Evolutionary conservation across 208 protist species (phyloP).

Genomic region (Leishmania tropica): DNA sequence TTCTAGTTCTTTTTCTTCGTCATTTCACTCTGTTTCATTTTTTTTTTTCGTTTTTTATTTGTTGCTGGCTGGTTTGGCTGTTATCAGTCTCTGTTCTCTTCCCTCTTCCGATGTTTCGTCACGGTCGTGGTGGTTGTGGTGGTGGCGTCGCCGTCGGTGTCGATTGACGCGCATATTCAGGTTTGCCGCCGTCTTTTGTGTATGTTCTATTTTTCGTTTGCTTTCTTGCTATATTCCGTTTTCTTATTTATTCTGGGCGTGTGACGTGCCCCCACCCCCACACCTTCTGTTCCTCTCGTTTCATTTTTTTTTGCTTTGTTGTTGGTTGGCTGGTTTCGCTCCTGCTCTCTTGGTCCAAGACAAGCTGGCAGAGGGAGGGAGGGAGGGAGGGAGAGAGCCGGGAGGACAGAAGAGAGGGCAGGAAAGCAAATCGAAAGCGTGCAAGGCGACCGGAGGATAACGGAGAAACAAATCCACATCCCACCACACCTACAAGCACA

Average conservation of each 20-base stretch:
- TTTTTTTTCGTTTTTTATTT: background rate
- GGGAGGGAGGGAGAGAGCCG: background rate
- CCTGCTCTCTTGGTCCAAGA: background rate
- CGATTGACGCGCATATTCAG: background rate
- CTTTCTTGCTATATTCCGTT: background rate
- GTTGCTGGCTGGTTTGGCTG: too few relatives aligned
- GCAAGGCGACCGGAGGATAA: background rate
- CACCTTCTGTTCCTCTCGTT: background rate
- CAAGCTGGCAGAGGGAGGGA: background rate
- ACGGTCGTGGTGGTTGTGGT: background rate
- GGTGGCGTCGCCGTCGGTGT: too few relatives aligned
- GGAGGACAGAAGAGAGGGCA: too few relatives aligned
- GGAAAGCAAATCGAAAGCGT: background rate
- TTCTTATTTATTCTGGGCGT: background rate
- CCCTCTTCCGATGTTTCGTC: background rate
- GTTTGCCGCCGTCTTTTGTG: background rate
- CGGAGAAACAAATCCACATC: background rate
- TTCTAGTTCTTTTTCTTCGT: background rate
- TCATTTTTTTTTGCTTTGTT: too few relatives aligned
- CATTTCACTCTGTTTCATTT: background rate
- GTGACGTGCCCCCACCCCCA: background rate
- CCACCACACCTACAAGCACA: background rate
- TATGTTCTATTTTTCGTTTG: too few relatives aligned
- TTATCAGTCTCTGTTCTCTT: too few relatives aligned
- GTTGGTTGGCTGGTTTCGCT: background rate